Evolutionary conservation across 768 basidiomycete genomes (phyloP), one percentile per base, ranked within the genome.

Genomic region (Suillus spraguei): DNA sequence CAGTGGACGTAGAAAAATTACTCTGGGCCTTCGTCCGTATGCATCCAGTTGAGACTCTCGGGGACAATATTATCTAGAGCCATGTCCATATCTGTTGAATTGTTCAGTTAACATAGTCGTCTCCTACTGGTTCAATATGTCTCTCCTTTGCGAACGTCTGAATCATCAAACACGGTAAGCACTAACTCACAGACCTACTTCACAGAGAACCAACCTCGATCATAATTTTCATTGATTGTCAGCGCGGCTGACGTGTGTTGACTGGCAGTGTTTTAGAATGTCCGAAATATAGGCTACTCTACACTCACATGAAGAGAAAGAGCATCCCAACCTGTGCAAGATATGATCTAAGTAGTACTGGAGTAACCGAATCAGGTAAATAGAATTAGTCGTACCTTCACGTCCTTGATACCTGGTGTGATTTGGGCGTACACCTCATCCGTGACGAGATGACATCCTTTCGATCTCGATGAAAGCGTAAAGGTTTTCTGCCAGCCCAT

Each of bases 401-500:
- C 84, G 42, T 82, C 83, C 63, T 84, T 78, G 50, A 97, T 76
- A 1, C 92, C 91, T 59, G 89, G 82, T 55, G 82, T 78, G 62
- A 96, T 89, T 49, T 91, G 84, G 3, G 73, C 67, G 24, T 87
- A 66, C 9, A 97, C 82, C 70, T 93, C 90, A 38, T 91, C 81
- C 2, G 94, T 97, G 50, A 97, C 82, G 17, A 97, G 83, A 77
- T 97, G 88, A 69, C 92, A 95, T 5, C 92, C 92, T 73, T 85
- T 85, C 54, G 74, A 69, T 38, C 76, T 77, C 63, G 70, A 83
- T 3, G 80, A 72, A 38, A 94, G 80, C 1, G 83, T 84, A 68
- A 97, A 95, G 6, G 88, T 88, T 74, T 87, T 92, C 74, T 96
- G 95, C 94, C 94, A 96, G 62, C 87, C 91, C 95, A 97, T 97